Conservation (phyloP, 345 rosid species). For the Erodium maritimum region DNA sequence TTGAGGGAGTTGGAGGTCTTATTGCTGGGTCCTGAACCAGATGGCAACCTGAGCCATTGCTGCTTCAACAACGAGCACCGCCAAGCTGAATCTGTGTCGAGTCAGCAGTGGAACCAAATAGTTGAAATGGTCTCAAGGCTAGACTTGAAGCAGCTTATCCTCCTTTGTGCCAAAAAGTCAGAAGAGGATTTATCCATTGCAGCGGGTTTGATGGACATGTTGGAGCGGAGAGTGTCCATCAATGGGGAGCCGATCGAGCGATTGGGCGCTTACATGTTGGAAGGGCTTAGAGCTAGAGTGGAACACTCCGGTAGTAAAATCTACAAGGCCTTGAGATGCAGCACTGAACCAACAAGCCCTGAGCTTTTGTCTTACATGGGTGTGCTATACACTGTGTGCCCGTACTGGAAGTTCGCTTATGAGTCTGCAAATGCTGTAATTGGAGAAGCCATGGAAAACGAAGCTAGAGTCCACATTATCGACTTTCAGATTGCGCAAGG, state of each 20-base stretch:
- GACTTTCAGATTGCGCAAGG: slow-evolving; percentile 44
- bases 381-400: slow-evolving; percentile 60
- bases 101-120: slow-evolving; percentile 21
- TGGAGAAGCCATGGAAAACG: slow-evolving; percentile 49
- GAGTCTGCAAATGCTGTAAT: slow-evolving; percentile 59
- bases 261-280: slow-evolving; percentile 78
- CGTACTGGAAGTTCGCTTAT: slow-evolving; percentile 90
- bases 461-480: slow-evolving; percentile 62
- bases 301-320: slow-evolving; percentile 80
- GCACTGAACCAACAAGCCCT: slow-evolving; percentile 60
- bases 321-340: slow-evolving; percentile 70
- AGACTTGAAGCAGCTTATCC: too few species aligned
- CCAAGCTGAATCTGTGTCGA: slow-evolving; percentile 17
- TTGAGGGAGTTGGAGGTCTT: slow-evolving; percentile 58
- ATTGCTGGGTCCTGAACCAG: slow-evolving; percentile 55
- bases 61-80: slow-evolving; percentile 31
- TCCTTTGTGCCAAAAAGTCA: background rate
- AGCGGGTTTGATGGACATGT: slow-evolving; percentile 40
- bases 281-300: slow-evolving; percentile 87
- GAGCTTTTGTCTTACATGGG: slow-evolving; percentile 93
- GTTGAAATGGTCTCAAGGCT: too few species aligned
- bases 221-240: slow-evolving; percentile 87
- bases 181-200: slow-evolving; percentile 40
- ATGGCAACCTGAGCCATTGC: slow-evolving; percentile 31
- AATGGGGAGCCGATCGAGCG: slow-evolving; percentile 78